Conservation (phyloP, 352 stramenopile genomes). For the Thalassiosira exigua region DNA sequence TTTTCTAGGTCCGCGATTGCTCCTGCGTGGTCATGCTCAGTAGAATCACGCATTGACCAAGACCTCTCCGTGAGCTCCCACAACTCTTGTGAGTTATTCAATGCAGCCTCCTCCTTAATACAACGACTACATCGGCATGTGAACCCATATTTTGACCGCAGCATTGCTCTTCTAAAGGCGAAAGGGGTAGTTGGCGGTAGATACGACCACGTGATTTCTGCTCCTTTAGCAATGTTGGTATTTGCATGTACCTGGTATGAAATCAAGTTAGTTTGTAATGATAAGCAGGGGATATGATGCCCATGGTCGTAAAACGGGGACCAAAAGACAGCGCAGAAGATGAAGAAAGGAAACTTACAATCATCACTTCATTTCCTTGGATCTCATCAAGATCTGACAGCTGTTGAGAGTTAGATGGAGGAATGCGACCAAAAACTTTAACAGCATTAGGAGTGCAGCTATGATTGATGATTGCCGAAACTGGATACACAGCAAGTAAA, state of each 20-base stretch:
- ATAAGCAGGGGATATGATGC: no score
- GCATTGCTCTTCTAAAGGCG: conserved; percentile 34
- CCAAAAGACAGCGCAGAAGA: no score
- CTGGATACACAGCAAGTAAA: conserved; percentile 71
- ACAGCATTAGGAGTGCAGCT: conserved; percentile 74
- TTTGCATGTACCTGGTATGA: conserved; percentile 65
- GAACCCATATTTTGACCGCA: conserved; percentile 68
- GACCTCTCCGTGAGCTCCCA: no score
- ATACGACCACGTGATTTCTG: conserved; percentile 79
- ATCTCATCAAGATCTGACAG: not conserved
- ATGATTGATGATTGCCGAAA: conserved; percentile 83
- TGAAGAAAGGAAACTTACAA: no score
- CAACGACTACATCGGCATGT: conserved; percentile 67
- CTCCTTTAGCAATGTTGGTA: conserved; percentile 48
- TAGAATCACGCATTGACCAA: no score
- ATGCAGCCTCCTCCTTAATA: conserved; percentile 41
- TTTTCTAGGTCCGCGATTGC: no score
- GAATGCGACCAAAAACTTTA: conserved; percentile 59
- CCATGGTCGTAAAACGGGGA: no score
- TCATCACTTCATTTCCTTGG: conserved; percentile 57
- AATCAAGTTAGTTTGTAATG: no score
- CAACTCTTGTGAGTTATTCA: conserved; percentile 25
- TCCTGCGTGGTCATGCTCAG: no score
- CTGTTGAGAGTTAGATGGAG: conserved; percentile 5
- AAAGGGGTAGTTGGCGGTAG: conserved; percentile 61